These are phyloP conservation scores for Calonectria ilicicola DNA, from an alignment of 2,329 filamentous ascomycete species.

Conservation along the genomic window DNA sequence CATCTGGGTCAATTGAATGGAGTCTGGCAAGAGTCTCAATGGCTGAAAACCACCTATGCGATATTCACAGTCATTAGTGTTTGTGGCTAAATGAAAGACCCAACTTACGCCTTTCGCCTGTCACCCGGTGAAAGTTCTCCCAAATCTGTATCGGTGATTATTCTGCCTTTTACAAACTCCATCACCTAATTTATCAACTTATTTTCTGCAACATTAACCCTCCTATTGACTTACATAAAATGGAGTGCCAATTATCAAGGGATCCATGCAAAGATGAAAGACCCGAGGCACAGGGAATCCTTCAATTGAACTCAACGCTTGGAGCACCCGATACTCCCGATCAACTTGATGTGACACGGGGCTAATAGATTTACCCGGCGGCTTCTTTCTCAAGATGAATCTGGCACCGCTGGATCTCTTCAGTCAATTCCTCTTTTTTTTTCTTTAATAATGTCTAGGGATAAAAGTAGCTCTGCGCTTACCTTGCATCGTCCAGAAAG, in stretches of 20 bases:
- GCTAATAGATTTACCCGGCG: slow-evolving; percentile 15
- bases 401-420: not conserved
- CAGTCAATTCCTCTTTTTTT: not conserved
- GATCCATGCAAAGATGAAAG: slow-evolving; percentile 13
- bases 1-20: slow-evolving; percentile 18
- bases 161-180: slow-evolving; percentile 26
- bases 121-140: slow-evolving; percentile 1
- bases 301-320: slow-evolving; percentile 16
- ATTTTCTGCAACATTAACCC: not conserved
- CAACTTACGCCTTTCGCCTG: slow-evolving; percentile 12
- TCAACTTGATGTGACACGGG: slow-evolving; percentile 25
- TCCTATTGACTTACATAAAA: slow-evolving; percentile 11
- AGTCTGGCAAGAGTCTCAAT: slow-evolving; percentile 21
- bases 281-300: slow-evolving; percentile 27
- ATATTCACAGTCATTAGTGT: not conserved
- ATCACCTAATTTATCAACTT: not conserved
- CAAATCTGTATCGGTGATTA: slow-evolving; percentile 15
- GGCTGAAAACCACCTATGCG: slow-evolving; percentile 15
- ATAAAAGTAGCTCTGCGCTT: not conserved
- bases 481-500: slow-evolving; percentile 20
- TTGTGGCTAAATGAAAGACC: too few species aligned
- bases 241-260: slow-evolving; percentile 19
- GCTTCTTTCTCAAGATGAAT: slow-evolving; percentile 30
- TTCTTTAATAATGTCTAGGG: not conserved
- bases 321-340: slow-evolving; percentile 20